Evolutionary conservation across 805 yeast genomes (phyloP), one percentile per base, ranked within the genome.

Genomic region (Tetrapisispora phaffii): DNA sequence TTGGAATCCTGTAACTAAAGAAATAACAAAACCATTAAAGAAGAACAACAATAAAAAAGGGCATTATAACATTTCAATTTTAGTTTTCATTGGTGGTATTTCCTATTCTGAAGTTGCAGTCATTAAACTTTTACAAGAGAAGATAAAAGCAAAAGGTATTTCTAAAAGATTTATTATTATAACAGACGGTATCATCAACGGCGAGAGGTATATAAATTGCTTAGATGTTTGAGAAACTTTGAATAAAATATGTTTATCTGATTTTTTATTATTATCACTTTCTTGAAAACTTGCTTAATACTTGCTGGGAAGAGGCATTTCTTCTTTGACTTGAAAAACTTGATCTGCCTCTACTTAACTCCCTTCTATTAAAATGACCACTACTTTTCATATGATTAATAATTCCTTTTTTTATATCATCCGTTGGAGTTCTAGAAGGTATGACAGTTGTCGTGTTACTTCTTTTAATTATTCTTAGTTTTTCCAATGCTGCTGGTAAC

Each of bases 61-160:
- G 8, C 12, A 42, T 10, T 34, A 33, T 31, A 36, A 42, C 23
- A 29, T 29, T 7, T 26, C 31, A 7, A 16, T 42, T 48, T 53
- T 85, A 42, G 75, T 79, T 7, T 64, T 82, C 49, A 56, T 89
- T 34, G 97, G 97, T 13, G 97, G 98, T 0, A 67, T 89, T 7
- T 86, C 97, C 0, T 72, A 85, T 58, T 79, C 93, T 8, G 98
- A 90, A 62, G 69, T 89, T 16, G 77, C 90, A 3, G 79, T 88
- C 3, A 64, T 90, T 39, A 69, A 80, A 54, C 73, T 70, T 44
- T 69, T 85, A n/a, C 77, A 84, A 46, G 65, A 67, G 39, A 69
- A 68, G 21, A 49, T 68, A 31, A 59, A 65, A 8, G 52, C 55
- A 23, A 66, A 65, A 43, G 67, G 63, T 33, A 53, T 62, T 15